phyloP scores from a whole-genome alignment of 257 asterid species.

The Solanum clarkiae region DNA sequence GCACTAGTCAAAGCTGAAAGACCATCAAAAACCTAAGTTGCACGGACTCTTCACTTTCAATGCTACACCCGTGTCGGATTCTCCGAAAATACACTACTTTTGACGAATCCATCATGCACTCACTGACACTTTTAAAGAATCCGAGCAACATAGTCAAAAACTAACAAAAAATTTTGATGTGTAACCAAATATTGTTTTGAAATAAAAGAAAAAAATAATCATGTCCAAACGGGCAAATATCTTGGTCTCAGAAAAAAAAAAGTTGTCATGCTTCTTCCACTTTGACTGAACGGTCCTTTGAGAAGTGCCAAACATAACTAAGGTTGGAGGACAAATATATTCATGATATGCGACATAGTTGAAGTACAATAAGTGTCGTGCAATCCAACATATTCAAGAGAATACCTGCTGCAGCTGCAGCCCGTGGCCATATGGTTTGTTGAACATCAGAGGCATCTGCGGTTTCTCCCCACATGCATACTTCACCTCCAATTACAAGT shows the following conservation, averaged over 20 bases:
- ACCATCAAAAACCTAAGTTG: neutral
- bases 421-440: constrained; percentile 98
- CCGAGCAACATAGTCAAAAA: neutral
- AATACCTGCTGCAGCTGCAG: constrained; percentile 94
- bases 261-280: neutral
- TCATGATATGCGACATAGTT: neutral
- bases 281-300: neutral
- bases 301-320: neutral
- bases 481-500: constrained; percentile 91
- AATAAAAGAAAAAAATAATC: neutral
- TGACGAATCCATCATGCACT: too few relatives aligned
- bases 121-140: too few relatives aligned
- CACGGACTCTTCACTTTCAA: too few relatives aligned
- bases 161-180: neutral
- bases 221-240: neutral
- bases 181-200: neutral
- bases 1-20: neutral
- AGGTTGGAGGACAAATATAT: neutral
- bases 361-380: neutral
- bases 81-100: too few relatives aligned
- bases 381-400: neutral
- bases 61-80: too few relatives aligned
- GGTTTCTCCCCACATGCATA: constrained; percentile 89
- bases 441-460: constrained; percentile 81
- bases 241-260: neutral